These are phyloP conservation scores for Colletotrichum salicis DNA, from an alignment of 2,329 filamentous ascomycete species.

Conservation along the genomic window DNA sequence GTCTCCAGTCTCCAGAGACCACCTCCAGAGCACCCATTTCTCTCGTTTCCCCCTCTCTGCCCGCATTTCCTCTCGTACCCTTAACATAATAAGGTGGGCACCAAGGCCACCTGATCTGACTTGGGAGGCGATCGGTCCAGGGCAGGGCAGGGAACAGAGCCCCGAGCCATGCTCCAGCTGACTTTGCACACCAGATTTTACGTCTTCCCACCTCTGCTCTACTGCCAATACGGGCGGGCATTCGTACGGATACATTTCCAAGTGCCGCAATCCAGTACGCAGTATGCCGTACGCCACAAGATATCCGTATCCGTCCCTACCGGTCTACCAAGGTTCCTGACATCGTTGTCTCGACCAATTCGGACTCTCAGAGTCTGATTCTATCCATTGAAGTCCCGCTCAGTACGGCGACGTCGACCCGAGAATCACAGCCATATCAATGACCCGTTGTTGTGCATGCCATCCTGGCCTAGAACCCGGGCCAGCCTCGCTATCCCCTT, in stretches of 20 bases:
- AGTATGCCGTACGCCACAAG: background rate
- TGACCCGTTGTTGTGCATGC: constrained; percentile 13
- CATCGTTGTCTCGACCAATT: constrained; percentile 30
- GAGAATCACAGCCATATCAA: constrained; percentile 13
- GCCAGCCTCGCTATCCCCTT: background rate
- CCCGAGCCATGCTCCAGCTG: constrained; percentile 10
- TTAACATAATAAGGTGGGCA: background rate
- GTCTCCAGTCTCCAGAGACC: constrained; percentile 18
- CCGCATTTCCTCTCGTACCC: constrained; percentile 24
- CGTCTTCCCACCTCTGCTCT: background rate
- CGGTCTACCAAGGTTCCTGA: constrained; percentile 19
- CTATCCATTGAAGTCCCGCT: background rate
- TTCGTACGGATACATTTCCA: no score
- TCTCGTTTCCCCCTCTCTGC: constrained; percentile 14
- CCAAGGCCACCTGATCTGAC: constrained; percentile 6
- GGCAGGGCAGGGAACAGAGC: background rate
- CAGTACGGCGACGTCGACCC: constrained; percentile 11
- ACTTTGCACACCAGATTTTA: background rate
- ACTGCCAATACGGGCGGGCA: background rate
- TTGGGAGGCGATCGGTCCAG: background rate
- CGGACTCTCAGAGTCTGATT: background rate
- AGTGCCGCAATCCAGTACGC: background rate
- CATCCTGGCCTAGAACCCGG: constrained; percentile 3
- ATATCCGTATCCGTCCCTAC: background rate
- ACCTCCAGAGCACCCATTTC: constrained; percentile 26